Conservation (phyloP, 257 asterid species). For the Gardenia jasminoides region DNA sequence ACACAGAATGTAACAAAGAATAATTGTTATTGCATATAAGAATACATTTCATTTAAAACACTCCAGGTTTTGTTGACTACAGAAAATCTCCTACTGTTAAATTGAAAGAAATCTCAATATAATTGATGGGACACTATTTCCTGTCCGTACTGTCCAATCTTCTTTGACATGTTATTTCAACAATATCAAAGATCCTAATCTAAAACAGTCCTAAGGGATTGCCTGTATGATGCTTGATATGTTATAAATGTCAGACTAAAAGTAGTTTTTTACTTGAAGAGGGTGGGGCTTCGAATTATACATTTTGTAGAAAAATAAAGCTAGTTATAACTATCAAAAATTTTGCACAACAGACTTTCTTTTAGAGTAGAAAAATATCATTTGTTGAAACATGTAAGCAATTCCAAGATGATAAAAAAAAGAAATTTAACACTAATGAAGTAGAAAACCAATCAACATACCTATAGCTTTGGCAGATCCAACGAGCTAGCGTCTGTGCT, state of each 20-base stretch:
- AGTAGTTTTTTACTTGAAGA: background rate
- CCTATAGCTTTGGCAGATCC: slow-evolving; percentile 98
- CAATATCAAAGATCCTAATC: background rate
- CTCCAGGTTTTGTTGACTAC: background rate
- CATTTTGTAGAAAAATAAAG: background rate
- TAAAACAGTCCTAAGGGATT: background rate
- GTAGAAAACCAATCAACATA: slow-evolving; percentile 19
- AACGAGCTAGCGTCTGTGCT: slow-evolving; percentile 75
- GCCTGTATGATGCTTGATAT: background rate
- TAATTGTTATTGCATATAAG: background rate
- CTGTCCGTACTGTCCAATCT: background rate
- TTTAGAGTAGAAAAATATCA: background rate
- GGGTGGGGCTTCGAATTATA: background rate
- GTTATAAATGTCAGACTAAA: background rate
- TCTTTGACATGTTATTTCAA: background rate
- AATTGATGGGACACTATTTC: background rate
- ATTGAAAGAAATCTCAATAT: background rate
- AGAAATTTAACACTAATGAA: background rate
- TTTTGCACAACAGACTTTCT: background rate
- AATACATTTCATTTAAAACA: background rate
- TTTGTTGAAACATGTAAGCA: background rate
- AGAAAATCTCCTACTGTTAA: background rate
- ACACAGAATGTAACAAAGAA: background rate
- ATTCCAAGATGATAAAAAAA: background rate
- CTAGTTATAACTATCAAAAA: background rate